Evolutionary conservation across 441 rosid species (phyloP), one percentile per base, ranked within the genome.

Genomic region (Aquilaria agallochum): DNA sequence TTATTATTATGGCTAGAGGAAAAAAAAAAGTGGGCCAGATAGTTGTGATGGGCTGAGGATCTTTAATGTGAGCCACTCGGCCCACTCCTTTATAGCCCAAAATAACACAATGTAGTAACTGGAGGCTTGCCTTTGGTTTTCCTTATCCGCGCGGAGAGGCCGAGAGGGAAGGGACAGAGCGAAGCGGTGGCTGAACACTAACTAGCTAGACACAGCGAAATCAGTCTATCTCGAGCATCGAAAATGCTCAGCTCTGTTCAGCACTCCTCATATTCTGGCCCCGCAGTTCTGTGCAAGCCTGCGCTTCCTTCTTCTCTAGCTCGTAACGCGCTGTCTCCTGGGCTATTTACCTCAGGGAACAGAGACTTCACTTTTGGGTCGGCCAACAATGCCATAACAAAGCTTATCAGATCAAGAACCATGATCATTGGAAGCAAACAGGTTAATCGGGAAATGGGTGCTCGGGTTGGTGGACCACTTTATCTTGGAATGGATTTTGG

Each of bases 401-500:
- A 66, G 50, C 33, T 58, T 34, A 34, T 44, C 14, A 70, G 50
- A 66, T 12, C 46, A 32, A 73, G 65, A 74, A 69, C 44, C 27
- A 73, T 75, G 93, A 74, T 60, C 49, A 44, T 45, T 45, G 57
- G 63, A 44, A 68, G 74, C 52, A 63, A 50, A 46, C 40, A 58
- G 55, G 66, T 55, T 54, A 14, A 49, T 36, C 45, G 40, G 44
- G 70, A 49, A 69, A 55, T 56, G 66, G 65, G 63, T 32, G 51
- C 65, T 76, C 55, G 50, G 52, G 69, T 14, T 12, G 66, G 72
- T 15, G 85, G 76, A 31, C 67, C 78, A 70, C 88, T 88, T 34
- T 90, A 81, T 69, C 78, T 93, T 15, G 98, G 98, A 32, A 81
- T 93, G 97, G 98, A 93, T 64, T 93, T 93, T 72, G 97, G 97